phyloP scores from a whole-genome alignment of 495 filamentous ascomycete species.

The Podospora appendiculata region DNA sequence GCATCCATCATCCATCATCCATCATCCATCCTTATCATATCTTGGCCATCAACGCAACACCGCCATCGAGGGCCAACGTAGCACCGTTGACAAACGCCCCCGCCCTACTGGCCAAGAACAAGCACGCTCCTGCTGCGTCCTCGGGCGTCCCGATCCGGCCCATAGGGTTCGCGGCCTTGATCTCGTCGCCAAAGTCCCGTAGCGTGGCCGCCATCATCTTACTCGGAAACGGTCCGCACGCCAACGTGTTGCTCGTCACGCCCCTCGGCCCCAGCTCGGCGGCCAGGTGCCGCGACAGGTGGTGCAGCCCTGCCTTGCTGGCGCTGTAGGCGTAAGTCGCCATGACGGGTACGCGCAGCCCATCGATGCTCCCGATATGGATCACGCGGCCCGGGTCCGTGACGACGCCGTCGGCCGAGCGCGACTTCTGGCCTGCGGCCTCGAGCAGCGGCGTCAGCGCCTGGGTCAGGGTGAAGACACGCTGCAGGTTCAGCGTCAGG shows the following conservation, averaged over 20 bases:
- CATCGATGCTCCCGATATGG: slow-evolving; percentile 73
- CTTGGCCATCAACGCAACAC: slow-evolving; percentile 30
- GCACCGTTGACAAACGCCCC: slow-evolving; percentile 72
- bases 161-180: slow-evolving; percentile 59
- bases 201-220: slow-evolving; percentile 79
- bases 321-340: slow-evolving; percentile 72
- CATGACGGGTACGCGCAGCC: slow-evolving; percentile 58
- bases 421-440: slow-evolving; percentile 27
- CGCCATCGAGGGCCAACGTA: slow-evolving; percentile 68
- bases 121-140: slow-evolving; percentile 69
- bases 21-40: slow-evolving; percentile 5
- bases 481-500: slow-evolving; percentile 71
- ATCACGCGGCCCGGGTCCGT: slow-evolving; percentile 55
- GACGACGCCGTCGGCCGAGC: slow-evolving; percentile 29
- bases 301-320: slow-evolving; percentile 69
- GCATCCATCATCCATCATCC: too few species aligned
- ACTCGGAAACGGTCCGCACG: slow-evolving; percentile 73
- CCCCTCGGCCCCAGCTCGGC: slow-evolving; percentile 60
- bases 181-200: slow-evolving; percentile 49
- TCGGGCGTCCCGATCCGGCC: slow-evolving; percentile 61
- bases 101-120: slow-evolving; percentile 65
- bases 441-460: slow-evolving; percentile 65
- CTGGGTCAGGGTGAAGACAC: slow-evolving; percentile 73
- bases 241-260: slow-evolving; percentile 51
- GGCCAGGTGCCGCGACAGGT: slow-evolving; percentile 64